Percentiles rank a stretch among this genome's conserved stretches.
Conservation (phyloP, 2,329 filamentous ascomycete species). For the Scortechinia acanthostroma region DNA sequence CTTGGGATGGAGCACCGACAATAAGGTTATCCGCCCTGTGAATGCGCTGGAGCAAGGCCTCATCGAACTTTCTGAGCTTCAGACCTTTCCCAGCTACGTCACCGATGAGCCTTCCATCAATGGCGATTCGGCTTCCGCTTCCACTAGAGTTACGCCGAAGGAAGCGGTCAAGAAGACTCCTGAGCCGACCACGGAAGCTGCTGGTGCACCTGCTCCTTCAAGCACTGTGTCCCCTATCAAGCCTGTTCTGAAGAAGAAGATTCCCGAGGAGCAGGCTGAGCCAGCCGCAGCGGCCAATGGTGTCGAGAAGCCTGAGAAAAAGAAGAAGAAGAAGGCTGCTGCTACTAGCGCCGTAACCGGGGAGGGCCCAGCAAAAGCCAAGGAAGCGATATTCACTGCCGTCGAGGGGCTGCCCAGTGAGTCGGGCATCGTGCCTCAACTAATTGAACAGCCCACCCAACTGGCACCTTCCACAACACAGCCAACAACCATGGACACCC, state of each 20-base stretch:
- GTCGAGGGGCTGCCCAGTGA: not conserved
- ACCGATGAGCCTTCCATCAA: conserved; percentile 8
- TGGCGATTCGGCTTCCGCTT: not conserved
- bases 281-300: not conserved
- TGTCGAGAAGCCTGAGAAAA: not conserved
- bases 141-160: not conserved
- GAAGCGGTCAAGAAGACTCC: not conserved
- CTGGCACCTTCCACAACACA: not conserved
- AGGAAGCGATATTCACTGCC: not conserved
- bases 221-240: not conserved
- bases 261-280: not conserved
- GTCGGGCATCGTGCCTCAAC: not conserved
- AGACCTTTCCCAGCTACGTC: conserved; percentile 37
- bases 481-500: not conserved
- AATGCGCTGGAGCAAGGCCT: conserved; percentile 70
- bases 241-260: not conserved
- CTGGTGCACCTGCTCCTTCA: not conserved
- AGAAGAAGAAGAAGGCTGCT: conserved; percentile 3
- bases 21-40: conserved; percentile 74
- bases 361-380: not conserved
- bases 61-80: conserved; percentile 69
- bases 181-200: too few relatives aligned
- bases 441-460: too few relatives aligned
- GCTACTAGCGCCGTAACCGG: not conserved
- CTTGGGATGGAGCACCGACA: conserved; percentile 84